These are phyloP conservation scores for Diaporthe australafricana DNA, from an alignment of 2,329 filamentous ascomycete genomes.

Conservation along the genomic window DNA sequence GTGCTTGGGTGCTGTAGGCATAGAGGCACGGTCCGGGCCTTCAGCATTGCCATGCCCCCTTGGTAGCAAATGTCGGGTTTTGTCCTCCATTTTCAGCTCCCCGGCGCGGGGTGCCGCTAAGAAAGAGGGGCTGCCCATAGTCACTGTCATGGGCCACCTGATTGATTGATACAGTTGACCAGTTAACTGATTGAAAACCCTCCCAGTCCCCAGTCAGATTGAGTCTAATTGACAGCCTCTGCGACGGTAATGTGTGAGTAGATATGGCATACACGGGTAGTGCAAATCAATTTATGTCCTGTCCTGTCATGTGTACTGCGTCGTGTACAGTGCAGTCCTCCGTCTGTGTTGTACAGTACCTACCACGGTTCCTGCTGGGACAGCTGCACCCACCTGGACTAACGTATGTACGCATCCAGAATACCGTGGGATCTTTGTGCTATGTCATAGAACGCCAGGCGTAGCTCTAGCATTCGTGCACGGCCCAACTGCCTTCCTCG, in stretches of 20 bases:
- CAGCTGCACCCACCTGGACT: no score
- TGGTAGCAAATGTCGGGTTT: neutral
- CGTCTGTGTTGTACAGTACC: neutral
- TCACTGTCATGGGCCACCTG: neutral
- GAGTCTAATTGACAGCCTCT: neutral
- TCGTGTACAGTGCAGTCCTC: neutral
- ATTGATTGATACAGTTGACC: neutral
- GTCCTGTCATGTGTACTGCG: no score
- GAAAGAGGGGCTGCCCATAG: slow-evolving; percentile 24
- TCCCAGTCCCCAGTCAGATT: no score
- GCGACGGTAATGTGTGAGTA: neutral
- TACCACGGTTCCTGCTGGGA: no score
- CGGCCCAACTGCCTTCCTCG: slow-evolving; percentile 8
- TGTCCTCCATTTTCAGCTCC: slow-evolving; percentile 15
- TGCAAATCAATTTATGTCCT: neutral
- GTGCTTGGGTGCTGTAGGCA: neutral
- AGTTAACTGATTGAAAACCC: neutral
- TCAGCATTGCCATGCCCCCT: slow-evolving; percentile 2
- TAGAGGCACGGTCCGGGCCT: slow-evolving; percentile 19
- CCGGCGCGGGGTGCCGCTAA: slow-evolving; percentile 26
- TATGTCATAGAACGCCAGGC: neutral
- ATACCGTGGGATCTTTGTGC: no score
- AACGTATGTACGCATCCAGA: no score
- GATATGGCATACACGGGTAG: neutral
- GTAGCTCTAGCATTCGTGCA: slow-evolving; percentile 15